Conservation (phyloP, 2,329 filamentous ascomycete genomes). For the Alternaria consortialis region DNA sequence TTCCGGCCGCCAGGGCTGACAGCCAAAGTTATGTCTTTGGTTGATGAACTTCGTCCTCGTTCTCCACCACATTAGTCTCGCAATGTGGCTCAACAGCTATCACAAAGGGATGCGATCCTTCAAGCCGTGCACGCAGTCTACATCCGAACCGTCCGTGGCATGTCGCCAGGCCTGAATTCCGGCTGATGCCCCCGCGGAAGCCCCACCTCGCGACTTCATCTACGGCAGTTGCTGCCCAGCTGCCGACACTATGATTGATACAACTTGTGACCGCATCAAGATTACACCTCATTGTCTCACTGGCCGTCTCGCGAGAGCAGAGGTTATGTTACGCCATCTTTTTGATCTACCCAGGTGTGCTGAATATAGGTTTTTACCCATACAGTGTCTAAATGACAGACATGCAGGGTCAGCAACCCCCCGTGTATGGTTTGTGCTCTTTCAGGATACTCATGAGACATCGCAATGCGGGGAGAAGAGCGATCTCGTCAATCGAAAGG, state of each 20-base stretch:
- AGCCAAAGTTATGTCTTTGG: not conserved
- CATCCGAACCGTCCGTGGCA: not conserved
- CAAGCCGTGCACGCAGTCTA: not conserved
- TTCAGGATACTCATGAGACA: not conserved
- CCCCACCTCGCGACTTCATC: slow-evolving; percentile 11
- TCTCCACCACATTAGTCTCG: not conserved
- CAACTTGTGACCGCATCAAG: slow-evolving; percentile 1
- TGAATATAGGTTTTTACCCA: slow-evolving; percentile 9
- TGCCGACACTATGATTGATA: slow-evolving; percentile 5
- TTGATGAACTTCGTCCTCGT: not conserved
- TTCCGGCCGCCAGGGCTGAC: not conserved
- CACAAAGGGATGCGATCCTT: not conserved
- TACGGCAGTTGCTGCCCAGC: slow-evolving; percentile 17
- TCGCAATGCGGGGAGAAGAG: not conserved
- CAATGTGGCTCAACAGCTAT: not conserved
- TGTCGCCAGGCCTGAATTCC: not conserved
- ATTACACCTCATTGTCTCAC: not conserved
- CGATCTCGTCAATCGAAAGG: not conserved
- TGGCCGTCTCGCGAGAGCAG: not conserved
- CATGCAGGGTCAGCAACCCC: not conserved
- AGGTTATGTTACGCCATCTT: not conserved
- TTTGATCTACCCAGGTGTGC: not conserved
- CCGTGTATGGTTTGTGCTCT: not conserved
- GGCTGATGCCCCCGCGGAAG: slow-evolving; percentile 5
- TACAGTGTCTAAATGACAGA: slow-evolving; percentile 6